Percentiles rank a stretch among this genome's conserved stretches.
These are phyloP conservation scores for Neocatenulostroma microsporum DNA, from an alignment of 2,329 filamentous ascomycete genomes.

Conservation along the genomic window DNA sequence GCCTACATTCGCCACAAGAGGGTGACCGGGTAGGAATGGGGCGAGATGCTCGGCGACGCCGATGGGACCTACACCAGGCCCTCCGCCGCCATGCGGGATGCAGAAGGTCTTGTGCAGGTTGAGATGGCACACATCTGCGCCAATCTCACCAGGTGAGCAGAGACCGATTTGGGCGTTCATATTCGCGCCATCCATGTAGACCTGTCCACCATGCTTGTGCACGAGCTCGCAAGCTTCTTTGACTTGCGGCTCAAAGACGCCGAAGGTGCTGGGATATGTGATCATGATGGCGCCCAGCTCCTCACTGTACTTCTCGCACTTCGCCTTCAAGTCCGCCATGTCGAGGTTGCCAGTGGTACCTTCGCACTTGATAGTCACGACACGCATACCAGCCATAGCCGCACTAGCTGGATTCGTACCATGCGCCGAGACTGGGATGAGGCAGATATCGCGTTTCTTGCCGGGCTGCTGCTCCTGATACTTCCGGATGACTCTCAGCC, in stretches of 20 bases:
- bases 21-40: conserved; percentile 67
- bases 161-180: conserved; percentile 98
- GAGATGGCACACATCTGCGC: conserved; percentile 91
- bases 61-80: conserved; percentile 88
- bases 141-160: conserved; percentile 89
- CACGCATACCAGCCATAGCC: conserved; percentile 91
- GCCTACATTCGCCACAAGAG: conserved; percentile 48
- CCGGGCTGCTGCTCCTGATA: conserved; percentile 63
- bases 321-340: conserved; percentile 72
- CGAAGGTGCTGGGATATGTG: conserved; percentile 91
- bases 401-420: conserved; percentile 94
- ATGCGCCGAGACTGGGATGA: conserved; percentile 92
- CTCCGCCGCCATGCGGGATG: conserved; percentile 91
- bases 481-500: conserved; percentile 77
- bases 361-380: conserved; percentile 88
- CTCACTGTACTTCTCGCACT: conserved; percentile 80
- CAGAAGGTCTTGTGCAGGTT: conserved; percentile 99
- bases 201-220: conserved; percentile 79
- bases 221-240: conserved; percentile 80
- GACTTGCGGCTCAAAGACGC: conserved; percentile 85
- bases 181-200: conserved; percentile 98
- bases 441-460: conserved; percentile 76
- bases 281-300: conserved; percentile 92
- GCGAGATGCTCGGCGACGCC: conserved; percentile 77
- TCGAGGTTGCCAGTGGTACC: conserved; percentile 81